These are phyloP conservation scores for Crucibulum parvulum DNA, from an alignment of 1,284 basidiomycete genomes.

Conservation along the genomic window DNA sequence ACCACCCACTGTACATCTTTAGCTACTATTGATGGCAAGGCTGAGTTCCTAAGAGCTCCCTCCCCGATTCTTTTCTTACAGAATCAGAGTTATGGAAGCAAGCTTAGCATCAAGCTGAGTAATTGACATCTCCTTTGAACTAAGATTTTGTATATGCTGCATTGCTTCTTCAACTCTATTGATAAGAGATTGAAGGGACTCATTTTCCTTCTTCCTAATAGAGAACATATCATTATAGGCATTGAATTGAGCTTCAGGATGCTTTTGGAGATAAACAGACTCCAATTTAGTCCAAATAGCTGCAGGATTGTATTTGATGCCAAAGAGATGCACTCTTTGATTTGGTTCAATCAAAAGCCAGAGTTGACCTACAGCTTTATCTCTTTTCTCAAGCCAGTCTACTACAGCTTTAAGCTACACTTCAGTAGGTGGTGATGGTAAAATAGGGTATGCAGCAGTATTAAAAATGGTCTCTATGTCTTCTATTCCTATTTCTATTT, in stretches of 20 bases:
- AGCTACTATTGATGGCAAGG: too few species aligned
- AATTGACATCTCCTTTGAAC: slow-evolving; percentile 22
- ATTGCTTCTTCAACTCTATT: slow-evolving; percentile 28
- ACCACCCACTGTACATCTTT: too few species aligned
- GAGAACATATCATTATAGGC: slow-evolving; percentile 38
- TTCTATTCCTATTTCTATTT: too few species aligned
- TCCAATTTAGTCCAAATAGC: slow-evolving; percentile 29
- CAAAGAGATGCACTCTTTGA: slow-evolving; percentile 26
- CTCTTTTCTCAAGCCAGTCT: slow-evolving; percentile 14
- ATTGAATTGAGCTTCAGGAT: slow-evolving; percentile 32
- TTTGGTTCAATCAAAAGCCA: slow-evolving; percentile 21
- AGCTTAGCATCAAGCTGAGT: slow-evolving; percentile 27
- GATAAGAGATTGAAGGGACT: slow-evolving; percentile 29
- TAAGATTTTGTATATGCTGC: slow-evolving; percentile 27
- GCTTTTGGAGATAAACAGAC: slow-evolving; percentile 22
- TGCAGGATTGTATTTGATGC: slow-evolving; percentile 21
- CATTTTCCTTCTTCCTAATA: slow-evolving; percentile 27
- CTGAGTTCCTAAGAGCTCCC: too few species aligned
- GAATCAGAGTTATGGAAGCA: slow-evolving; percentile 11
- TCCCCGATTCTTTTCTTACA: too few species aligned
- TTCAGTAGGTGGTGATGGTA: neutral
- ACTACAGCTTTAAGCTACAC: slow-evolving; percentile 3
- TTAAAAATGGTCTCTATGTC: too few species aligned
- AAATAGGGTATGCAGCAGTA: neutral
- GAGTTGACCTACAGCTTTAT: slow-evolving; percentile 24